Conservation (phyloP, 1,284 basidiomycete genomes). For the Ceratorhiza oryzae-sativae region DNA sequence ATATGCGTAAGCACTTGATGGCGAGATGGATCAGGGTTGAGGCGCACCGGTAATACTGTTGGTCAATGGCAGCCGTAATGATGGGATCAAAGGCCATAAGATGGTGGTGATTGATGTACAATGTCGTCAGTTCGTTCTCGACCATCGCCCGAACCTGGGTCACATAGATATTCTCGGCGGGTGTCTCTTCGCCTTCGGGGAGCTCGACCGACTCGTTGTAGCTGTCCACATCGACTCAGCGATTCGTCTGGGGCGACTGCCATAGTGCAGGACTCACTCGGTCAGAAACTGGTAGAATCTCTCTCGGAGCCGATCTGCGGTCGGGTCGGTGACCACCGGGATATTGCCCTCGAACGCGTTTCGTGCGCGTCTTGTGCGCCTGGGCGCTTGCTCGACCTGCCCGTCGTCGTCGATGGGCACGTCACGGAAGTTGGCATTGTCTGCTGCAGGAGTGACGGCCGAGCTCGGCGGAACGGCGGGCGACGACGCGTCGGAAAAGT, state of each 20-base stretch:
- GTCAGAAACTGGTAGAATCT: conserved; percentile 34
- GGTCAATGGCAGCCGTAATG: conserved; percentile 89
- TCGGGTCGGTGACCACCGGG: conserved; percentile 26
- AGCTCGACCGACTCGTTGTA: conserved; percentile 41
- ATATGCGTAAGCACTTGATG: conserved; percentile 1
- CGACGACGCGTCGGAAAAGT: conserved; percentile 17
- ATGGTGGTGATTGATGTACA: conserved; percentile 96
- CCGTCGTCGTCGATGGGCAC: conserved; percentile 3
- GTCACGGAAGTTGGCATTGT: neutral
- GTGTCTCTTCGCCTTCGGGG: conserved; percentile 62
- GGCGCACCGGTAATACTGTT: conserved; percentile 85
- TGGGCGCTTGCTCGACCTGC: conserved; percentile 1
- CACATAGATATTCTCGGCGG: conserved; percentile 74
- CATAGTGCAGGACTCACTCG: conserved; percentile 5
- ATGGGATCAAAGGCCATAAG: conserved; percentile 89
- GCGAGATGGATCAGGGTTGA: neutral
- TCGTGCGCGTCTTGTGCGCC: conserved; percentile 10
- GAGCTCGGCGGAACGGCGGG: neutral
- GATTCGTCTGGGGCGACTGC: neutral
- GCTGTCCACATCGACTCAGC: neutral
- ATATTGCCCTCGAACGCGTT: conserved; percentile 39
- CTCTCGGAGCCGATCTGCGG: conserved; percentile 18
- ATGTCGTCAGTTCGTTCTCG: conserved; percentile 90
- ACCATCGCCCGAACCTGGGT: conserved; percentile 93
- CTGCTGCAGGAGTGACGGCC: conserved; percentile 16